Conservation (phyloP, 2,329 filamentous ascomycete species). For the Capronia epimyces region DNA sequence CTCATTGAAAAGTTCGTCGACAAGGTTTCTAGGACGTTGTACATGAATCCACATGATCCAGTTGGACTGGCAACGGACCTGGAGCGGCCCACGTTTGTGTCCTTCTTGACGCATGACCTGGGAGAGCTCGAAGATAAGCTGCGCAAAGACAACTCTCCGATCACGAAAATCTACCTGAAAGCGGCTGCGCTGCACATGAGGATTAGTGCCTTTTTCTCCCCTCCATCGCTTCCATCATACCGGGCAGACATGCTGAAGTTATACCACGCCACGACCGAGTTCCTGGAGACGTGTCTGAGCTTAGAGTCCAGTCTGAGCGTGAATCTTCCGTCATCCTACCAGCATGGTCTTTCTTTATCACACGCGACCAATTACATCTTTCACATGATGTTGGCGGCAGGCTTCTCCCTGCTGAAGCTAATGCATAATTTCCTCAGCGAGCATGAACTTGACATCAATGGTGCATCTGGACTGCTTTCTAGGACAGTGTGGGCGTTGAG, state of each 20-base stretch:
- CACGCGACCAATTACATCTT: slow-evolving; percentile 59
- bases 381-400: slow-evolving; percentile 61
- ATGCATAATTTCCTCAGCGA: slow-evolving; percentile 60
- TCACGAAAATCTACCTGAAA: slow-evolving; percentile 45
- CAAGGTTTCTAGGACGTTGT: slow-evolving; percentile 52
- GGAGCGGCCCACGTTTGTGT: slow-evolving; percentile 42
- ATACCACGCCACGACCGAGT: slow-evolving; percentile 43
- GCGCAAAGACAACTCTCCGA: slow-evolving; percentile 38
- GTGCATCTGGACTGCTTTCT: slow-evolving; percentile 53
- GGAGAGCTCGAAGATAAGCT: slow-evolving; percentile 51
- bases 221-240: slow-evolving; percentile 44
- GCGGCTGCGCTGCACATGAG: slow-evolving; percentile 46
- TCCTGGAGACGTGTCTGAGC: slow-evolving; percentile 45
- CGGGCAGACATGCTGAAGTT: slow-evolving; percentile 42
- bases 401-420: slow-evolving; percentile 60
- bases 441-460: slow-evolving; percentile 45
- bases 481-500: slow-evolving; percentile 55
- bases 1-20: slow-evolving; percentile 56
- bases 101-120: slow-evolving; percentile 43
- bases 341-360: slow-evolving; percentile 42
- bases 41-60: slow-evolving; percentile 52
- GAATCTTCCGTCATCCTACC: slow-evolving; percentile 27
- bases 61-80: slow-evolving; percentile 46
- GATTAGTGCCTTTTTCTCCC: slow-evolving; percentile 48
- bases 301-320: slow-evolving; percentile 39